Evolutionary conservation across 345 rosid species (phyloP).

Genomic region (Balakata baccata): DNA sequence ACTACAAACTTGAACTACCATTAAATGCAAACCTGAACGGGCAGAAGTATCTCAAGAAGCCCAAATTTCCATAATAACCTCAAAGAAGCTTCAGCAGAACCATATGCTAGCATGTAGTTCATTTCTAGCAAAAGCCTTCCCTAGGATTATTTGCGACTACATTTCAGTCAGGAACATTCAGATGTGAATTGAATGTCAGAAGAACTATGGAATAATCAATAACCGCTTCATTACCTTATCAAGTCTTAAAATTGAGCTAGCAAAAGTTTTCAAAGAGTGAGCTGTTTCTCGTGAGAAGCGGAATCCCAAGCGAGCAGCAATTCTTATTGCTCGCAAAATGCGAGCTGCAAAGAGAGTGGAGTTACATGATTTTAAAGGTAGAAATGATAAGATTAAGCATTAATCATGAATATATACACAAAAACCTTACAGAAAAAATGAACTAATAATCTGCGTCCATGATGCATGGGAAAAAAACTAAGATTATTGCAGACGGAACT

Average conservation of each 20-base stretch:
- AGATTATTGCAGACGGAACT: slow-evolving; percentile 8
- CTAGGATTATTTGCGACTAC: slow-evolving; percentile 37
- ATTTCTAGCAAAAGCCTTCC: slow-evolving; percentile 88
- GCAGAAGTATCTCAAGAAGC: slow-evolving; percentile 77
- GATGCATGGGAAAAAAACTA: slow-evolving; percentile 2
- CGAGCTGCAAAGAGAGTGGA: slow-evolving; percentile 59
- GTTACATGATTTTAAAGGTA: slow-evolving; percentile 6
- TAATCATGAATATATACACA: not conserved
- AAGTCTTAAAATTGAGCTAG: slow-evolving; percentile 55
- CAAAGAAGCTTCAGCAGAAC: slow-evolving; percentile 92
- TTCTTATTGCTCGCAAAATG: slow-evolving; percentile 70
- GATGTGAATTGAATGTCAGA: not conserved
- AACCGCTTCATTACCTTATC: slow-evolving; percentile 52
- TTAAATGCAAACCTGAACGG: slow-evolving; percentile 56
- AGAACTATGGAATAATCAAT: slow-evolving; percentile 11
- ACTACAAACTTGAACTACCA: not conserved
- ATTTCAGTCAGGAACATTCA: slow-evolving; percentile 19
- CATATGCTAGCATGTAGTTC: slow-evolving; percentile 97
- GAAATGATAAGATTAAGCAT: not conserved
- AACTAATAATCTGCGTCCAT: not conserved
- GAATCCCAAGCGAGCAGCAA: slow-evolving; percentile 74
- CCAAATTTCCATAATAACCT: slow-evolving; percentile 92
- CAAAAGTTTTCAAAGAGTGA: slow-evolving; percentile 56
- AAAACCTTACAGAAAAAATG: not conserved
- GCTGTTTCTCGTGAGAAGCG: slow-evolving; percentile 78